Evolutionary conservation across 2,329 filamentous ascomycete genomes (phyloP), one percentile per base, ranked within the genome.

Genomic region (Triangularia verruculosa): DNA sequence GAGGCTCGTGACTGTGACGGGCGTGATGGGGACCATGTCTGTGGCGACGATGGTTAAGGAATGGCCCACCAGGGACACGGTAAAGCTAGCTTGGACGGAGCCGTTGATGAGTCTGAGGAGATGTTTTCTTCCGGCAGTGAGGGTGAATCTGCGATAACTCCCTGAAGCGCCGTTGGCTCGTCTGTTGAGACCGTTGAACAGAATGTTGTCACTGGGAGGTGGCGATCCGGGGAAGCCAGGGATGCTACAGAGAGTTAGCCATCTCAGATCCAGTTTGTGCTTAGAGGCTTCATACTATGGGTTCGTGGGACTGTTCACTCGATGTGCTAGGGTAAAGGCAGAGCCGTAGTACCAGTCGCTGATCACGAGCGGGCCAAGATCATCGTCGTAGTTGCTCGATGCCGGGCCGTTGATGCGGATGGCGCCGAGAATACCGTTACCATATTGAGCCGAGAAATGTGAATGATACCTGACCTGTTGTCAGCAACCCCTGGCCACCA

Each of bases 401-500:
- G 78, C 75, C 2, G 82, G 82, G 0, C 82, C 82, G 59, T 83
- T 74, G 65, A 84, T 80, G n/a, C 83, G 73, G 25, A 86, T 80
- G 1, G 79, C 74, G 1, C 84, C 84, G 7, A 79, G 72, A 0
- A 85, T 72, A n/a, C 84, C 84, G 64, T 86, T 80, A 27, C 75
- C 78, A 62, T 83, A 82, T 69, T 83, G 80, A 3, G 76, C 72
- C 3, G 78, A 77, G 67, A 82, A 81, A 70, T 84, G 83, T 22
- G 78, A 80, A 70, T 85, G 82, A 66, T 83, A 83, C 70, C 73
- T 62, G 47, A 15, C 25, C 22, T 28, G 3, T 27, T 54, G 17
- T 54, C n/a, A 54, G 51, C 25, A 17, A 15, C 25, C n/a, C n/a
- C n/a, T 24, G 15, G 11, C 15, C 20, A 8, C 12, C 8, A 12